Evolutionary conservation across 1,139 yeast genomes (phyloP), one percentile per base, ranked within the genome.

Genomic region (Pichiaceae sp.): DNA sequence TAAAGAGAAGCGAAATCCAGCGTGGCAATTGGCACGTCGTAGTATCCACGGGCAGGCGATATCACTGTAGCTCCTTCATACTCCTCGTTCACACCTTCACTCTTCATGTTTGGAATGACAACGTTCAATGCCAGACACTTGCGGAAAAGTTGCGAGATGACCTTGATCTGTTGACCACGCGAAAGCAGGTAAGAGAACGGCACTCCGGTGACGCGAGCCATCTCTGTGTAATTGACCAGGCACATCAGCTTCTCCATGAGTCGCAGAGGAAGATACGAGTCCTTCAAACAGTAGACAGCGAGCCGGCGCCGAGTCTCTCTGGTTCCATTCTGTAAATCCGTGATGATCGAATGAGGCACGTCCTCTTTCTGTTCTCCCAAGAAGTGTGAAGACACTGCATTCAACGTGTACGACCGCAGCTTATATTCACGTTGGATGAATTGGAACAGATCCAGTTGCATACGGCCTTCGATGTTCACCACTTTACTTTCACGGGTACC

Each of bases 191-290:
- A 91, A 0, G 96, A 83, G 53, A 93, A 87, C 0, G 99, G 98
- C 4, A 93, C 97, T 44, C 99, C 99, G 0, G 98, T 91, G 29
- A 93, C 99, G 65, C 99, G 82, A 1, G 98, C 96, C 98, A 93
- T 93, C 63, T 93, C 99, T 0, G 97, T 89, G 59, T 93, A 91
- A 52, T 93, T 93, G 42, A 93, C 95, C 44, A 93, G 67, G 52
- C 96, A 89, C 98, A 93, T 93, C 37, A 93, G 69, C 52, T 89
- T 93, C 48, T 89, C 96, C 54, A 91, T 62, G 29, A 93, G 66
- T 46, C 98, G 65, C 52, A 91, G 57, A 0, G 98, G 98, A 34
- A 93, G 66, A 54, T 82, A 89, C 0, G 98, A 96, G 66, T 93
- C 99, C 53, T 93, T 93, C 52, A 93, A 67, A 70, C 99, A 93